Evolutionary conservation across 352 stramenopile species (phyloP), one percentile per base, ranked within the genome.

Genomic region (Pythium biforme): DNA sequence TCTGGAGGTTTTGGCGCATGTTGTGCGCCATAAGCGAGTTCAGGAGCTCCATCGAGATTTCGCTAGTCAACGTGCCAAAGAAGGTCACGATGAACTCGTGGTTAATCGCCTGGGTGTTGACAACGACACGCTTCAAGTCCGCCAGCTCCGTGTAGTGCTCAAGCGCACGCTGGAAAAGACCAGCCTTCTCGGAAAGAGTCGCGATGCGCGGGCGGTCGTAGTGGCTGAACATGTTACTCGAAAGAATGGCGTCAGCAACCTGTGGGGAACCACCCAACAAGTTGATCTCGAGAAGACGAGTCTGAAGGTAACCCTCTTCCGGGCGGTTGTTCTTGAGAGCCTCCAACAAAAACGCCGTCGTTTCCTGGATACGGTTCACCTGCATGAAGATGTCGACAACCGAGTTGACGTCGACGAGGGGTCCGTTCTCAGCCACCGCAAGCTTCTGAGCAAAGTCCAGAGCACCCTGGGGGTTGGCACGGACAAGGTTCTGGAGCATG

Each of bases 371-470:
- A 54, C 97, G 92, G 76, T 99, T 99, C 62, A 97, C 94, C 62
- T 97, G 96, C 83, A 99, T 98, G 74, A 99, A 99, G 62, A 99
- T 98, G 74, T 99, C 98, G 8, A 99, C 97, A 29, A 99, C 98
- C 33, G 95, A 94, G 79, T 99, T 98, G 69, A 99, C 97, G 69
- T 99, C 97, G 61, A 99, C 96, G 19, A 99, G 75, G 8, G 96
- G 96, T 20, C 93, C 94, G 51, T 92, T 92, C 53, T 97, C 89
- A 46, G 97, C 95, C 15, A 96, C 95, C 2, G 98, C 97, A 40
- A 99, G 88, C 73, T 97, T 98, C 81, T 99, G 98, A 9, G 97
- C 97, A 71, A 99, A 98, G 73, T 99, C 97, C 29, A 99, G 76
- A 34, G 97, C 97, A 51, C 94, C 96, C 72, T 98, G 92, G 22